These are phyloP conservation scores for Termitomyces sp. DNA, from an alignment of 768 basidiomycete genomes.

Conservation along the genomic window DNA sequence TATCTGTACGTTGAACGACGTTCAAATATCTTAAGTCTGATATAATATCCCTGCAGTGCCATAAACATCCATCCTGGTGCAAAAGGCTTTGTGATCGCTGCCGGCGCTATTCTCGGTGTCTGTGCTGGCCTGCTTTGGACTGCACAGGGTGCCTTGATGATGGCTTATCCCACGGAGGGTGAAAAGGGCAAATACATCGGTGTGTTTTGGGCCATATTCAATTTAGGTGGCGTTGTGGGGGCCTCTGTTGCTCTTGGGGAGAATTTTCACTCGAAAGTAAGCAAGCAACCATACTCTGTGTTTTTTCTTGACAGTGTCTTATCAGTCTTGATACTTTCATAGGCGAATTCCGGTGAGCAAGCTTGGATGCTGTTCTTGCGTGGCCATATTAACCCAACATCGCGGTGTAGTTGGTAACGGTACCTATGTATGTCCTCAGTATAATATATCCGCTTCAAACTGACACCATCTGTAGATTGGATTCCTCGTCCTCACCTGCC, in stretches of 20 bases:
- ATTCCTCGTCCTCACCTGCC: conserved; percentile 69
- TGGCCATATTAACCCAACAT: neutral
- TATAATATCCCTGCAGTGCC: conserved; percentile 32
- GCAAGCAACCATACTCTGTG: conserved; percentile 19
- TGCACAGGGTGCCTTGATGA: conserved; percentile 77
- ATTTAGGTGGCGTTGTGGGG: conserved; percentile 76
- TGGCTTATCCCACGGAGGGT: conserved; percentile 75
- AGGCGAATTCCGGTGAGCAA: conserved; percentile 36
- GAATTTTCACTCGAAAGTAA: conserved; percentile 59
- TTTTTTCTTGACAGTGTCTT: neutral
- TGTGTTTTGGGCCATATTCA: conserved; percentile 84
- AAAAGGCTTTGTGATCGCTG: conserved; percentile 61
- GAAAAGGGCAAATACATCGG: conserved; percentile 79
- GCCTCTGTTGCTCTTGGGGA: conserved; percentile 68
- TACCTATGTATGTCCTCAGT: conserved; percentile 55
- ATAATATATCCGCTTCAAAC: neutral
- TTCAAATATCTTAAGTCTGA: neutral
- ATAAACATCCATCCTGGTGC: conserved; percentile 65
- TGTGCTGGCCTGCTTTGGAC: conserved; percentile 76
- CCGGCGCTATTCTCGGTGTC: conserved; percentile 70
- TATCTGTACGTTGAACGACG: conserved; percentile 49
- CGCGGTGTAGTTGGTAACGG: conserved; percentile 52
- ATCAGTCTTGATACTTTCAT: conserved; percentile 14
- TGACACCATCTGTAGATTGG: conserved; percentile 45
- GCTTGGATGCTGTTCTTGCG: neutral